These are phyloP conservation scores for Eucalyptus sp. DNA, from an alignment of 345 rosid species.

Conservation along the genomic window DNA sequence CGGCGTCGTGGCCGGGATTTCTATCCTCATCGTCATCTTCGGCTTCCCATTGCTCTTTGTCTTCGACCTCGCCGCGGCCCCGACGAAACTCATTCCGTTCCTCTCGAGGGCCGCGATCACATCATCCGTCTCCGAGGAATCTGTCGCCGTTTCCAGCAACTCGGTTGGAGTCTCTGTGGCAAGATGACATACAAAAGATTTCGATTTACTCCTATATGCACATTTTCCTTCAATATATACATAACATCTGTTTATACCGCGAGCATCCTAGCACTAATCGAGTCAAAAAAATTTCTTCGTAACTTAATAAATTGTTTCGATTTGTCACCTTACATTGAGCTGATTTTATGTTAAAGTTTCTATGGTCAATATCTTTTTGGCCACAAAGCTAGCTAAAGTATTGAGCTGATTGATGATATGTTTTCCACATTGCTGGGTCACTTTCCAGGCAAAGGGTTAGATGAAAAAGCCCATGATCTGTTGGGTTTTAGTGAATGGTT, in stretches of 20 bases:
- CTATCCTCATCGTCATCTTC: conserved; percentile 64
- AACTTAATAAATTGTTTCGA: not conserved
- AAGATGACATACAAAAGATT: not conserved
- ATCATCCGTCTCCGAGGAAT: conserved; percentile 33
- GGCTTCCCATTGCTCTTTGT: conserved; percentile 54
- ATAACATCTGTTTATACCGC: not conserved
- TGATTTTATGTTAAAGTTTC: not conserved
- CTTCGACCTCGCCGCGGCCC: conserved; percentile 48
- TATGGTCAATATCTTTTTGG: not conserved
- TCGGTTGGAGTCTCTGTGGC: conserved; percentile 27
- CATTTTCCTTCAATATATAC: not conserved
- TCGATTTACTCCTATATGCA: not conserved
- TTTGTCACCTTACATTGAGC: not conserved
- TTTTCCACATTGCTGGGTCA: not conserved
- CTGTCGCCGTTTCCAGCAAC: not conserved
- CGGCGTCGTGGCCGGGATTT: conserved; percentile 55
- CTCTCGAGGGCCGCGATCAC: conserved; percentile 62
- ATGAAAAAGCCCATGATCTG: not conserved
- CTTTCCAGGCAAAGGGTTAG: not conserved
- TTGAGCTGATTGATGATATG: not conserved
- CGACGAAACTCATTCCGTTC: conserved; percentile 65
- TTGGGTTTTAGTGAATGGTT: not conserved
- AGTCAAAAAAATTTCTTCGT: not conserved
- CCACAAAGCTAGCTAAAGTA: not conserved
- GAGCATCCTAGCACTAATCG: not conserved